Evolutionary conservation across 441 rosid genomes (phyloP).

Genomic region (Raphanus hybrid): DNA sequence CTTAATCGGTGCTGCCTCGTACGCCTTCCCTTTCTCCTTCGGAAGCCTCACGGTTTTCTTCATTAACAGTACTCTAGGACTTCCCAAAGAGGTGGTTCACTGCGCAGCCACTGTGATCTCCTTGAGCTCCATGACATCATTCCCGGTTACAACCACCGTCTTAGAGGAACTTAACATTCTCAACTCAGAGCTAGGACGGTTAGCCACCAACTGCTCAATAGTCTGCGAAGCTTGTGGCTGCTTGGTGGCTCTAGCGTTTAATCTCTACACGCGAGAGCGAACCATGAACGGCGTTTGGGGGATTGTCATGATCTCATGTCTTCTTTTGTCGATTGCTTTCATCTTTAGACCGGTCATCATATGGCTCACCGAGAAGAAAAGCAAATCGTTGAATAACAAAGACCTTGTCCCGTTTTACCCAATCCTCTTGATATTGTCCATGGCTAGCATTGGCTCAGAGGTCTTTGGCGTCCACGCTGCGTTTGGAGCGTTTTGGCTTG

Average conservation of each 20-base stretch:
- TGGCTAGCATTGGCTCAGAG: conserved; percentile 18
- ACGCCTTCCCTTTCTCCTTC: conserved; percentile 35
- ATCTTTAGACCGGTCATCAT: conserved; percentile 36
- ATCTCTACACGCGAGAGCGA: conserved; percentile 22
- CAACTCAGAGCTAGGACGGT: conserved; percentile 58
- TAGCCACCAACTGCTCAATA: conserved; percentile 47
- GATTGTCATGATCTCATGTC: background rate
- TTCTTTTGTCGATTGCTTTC: background rate
- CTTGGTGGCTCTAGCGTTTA: background rate
- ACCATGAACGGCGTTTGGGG: background rate
- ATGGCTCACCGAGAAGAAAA: conserved; percentile 27
- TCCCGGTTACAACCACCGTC: conserved; percentile 49
- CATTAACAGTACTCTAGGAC: background rate
- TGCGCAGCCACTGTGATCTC: conserved; percentile 12
- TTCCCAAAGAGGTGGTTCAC: background rate
- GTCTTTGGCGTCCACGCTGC: conserved; percentile 37
- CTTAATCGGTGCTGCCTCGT: conserved; percentile 39
- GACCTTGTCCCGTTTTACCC: conserved; percentile 36
- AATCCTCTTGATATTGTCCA: conserved; percentile 28
- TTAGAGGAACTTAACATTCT: conserved; percentile 52
- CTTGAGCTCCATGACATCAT: conserved; percentile 38
- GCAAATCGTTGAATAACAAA: conserved; percentile 20
- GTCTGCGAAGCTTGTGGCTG: conserved; percentile 38
- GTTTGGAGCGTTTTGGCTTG: conserved; percentile 41
- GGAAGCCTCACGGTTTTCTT: conserved; percentile 31